These are phyloP conservation scores for Enterocytospora artemiae DNA, from an alignment of 371 early-diverging fungal genomes.

Conservation along the genomic window DNA sequence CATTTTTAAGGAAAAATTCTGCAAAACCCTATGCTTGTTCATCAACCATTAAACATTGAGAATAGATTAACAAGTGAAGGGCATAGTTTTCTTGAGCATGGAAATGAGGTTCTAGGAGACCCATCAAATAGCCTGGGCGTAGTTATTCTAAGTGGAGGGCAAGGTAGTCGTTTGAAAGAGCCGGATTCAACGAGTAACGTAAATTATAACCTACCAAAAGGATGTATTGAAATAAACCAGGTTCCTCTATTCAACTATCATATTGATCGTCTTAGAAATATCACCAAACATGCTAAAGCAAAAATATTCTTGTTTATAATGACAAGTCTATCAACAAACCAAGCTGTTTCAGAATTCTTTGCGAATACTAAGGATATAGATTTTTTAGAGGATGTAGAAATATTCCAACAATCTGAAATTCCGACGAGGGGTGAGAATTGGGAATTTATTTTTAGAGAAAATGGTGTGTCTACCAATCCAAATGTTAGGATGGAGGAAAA, in stretches of 20 bases:
- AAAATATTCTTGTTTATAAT: constrained; percentile 48
- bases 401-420: constrained; percentile 49
- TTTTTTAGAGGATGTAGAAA: constrained; percentile 29
- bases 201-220: constrained; percentile 53
- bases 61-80: too few relatives aligned
- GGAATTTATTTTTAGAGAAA: too few relatives aligned
- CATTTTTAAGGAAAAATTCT: too few relatives aligned
- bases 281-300: constrained; percentile 19
- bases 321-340: constrained; percentile 47
- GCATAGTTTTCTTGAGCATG: too few relatives aligned
- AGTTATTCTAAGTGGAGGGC: constrained; percentile 54
- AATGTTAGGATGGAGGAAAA: too few relatives aligned
- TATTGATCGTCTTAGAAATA: constrained; percentile 30
- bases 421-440: too few relatives aligned
- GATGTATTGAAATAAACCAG: constrained; percentile 44
- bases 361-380: constrained; percentile 24
- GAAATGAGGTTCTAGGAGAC: too few relatives aligned
- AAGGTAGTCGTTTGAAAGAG: constrained; percentile 55
- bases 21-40: too few relatives aligned
- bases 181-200: too few relatives aligned
- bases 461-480: too few relatives aligned
- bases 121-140: constrained; percentile 46
- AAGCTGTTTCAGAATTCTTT: constrained; percentile 46
- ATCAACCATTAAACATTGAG: too few relatives aligned
- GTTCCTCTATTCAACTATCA: constrained; percentile 45